These are phyloP conservation scores for Candida gigantensis DNA, from an alignment of 1,139 yeast species.

Conservation along the genomic window DNA sequence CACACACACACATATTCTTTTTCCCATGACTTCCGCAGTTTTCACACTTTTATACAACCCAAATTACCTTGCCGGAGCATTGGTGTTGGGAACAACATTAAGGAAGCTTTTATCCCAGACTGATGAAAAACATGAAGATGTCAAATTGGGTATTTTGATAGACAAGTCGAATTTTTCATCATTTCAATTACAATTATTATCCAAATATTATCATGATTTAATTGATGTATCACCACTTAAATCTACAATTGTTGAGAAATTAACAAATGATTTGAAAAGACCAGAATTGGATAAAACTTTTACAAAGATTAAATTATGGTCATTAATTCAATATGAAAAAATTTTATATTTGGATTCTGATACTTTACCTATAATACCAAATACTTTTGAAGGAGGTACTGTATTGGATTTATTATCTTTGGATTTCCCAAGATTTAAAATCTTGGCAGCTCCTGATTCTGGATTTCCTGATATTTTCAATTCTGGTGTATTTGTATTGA, in stretches of 20 bases:
- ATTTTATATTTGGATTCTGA: constrained; percentile 83
- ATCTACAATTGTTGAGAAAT: constrained; percentile 27
- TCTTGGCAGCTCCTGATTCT: constrained; percentile 83
- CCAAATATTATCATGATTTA: constrained; percentile 31
- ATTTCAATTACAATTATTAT: constrained; percentile 30
- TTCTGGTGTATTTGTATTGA: constrained; percentile 76
- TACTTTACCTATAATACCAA: constrained; percentile 58
- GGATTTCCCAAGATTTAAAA: constrained; percentile 37
- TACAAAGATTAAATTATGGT: constrained; percentile 77
- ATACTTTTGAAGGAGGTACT: constrained; percentile 39
- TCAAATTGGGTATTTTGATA: constrained; percentile 33
- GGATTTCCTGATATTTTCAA: constrained; percentile 98
- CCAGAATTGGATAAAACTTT: constrained; percentile 74
- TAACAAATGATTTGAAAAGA: constrained; percentile 51
- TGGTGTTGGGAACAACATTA: constrained; percentile 55
- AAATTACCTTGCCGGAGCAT: constrained; percentile 74
- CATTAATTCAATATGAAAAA: constrained; percentile 51
- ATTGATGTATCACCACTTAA: constrained; percentile 31
- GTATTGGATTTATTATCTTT: constrained; percentile 31
- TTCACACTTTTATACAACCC: constrained; percentile 67
- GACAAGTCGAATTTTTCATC: constrained; percentile 31
- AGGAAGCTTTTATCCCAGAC: constrained; percentile 19
- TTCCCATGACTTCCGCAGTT: constrained; percentile 47
- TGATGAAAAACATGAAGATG: constrained; percentile 13
- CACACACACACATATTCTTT: not conserved